Conservation (phyloP, 1,284 basidiomycete species). For the Trichosporon faecale region DNA sequence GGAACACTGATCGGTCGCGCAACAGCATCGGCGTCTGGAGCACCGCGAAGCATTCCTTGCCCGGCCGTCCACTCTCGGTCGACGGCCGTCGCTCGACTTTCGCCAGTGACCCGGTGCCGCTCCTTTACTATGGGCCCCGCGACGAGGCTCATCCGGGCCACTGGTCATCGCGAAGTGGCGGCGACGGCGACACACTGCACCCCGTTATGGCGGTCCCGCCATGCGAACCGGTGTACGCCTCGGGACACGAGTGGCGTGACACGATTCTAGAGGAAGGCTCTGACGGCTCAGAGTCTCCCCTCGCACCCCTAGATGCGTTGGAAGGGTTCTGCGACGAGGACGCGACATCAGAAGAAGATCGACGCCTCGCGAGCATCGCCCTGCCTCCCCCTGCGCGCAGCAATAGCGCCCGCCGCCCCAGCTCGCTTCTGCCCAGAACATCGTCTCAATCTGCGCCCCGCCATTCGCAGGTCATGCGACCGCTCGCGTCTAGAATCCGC, state of each 20-base stretch:
- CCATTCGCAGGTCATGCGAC: background rate
- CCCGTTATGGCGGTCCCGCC: background rate
- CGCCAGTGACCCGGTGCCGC: background rate
- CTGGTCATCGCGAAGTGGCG: background rate
- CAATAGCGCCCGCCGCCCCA: background rate
- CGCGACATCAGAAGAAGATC: background rate
- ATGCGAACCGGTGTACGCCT: background rate
- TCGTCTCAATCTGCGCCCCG: background rate
- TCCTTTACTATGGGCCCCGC: background rate
- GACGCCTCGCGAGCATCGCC: background rate
- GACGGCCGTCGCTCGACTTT: background rate
- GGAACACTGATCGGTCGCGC: background rate
- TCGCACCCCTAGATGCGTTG: constrained; percentile 20
- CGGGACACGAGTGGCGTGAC: background rate
- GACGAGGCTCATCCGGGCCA: background rate
- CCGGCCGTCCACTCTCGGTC: background rate
- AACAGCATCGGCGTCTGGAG: background rate
- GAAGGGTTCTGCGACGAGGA: constrained; percentile 20
- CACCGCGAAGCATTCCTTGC: background rate
- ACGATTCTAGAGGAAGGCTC: constrained; percentile 1
- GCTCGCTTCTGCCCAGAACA: background rate
- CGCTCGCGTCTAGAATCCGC: background rate
- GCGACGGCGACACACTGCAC: background rate
- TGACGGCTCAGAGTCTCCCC: constrained; percentile 16
- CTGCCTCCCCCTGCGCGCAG: background rate